These are phyloP conservation scores for Raddia distichophylla DNA, from an alignment of 176 grass and related monocot species.

Conservation along the genomic window DNA sequence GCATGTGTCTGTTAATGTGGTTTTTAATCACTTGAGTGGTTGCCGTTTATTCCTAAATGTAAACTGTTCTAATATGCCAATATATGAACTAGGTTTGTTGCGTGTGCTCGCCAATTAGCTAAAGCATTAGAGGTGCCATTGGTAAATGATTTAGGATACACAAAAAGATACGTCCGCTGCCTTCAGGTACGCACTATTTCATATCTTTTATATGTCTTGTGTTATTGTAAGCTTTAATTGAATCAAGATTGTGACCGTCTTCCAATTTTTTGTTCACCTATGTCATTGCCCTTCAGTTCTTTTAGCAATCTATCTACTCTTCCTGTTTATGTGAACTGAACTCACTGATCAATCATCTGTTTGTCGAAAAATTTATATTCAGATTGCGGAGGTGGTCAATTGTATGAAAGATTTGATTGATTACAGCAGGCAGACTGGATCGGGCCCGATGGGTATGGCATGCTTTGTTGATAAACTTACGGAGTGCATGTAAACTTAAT, in stretches of 20 bases:
- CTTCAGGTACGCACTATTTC: slow-evolving; percentile 66
- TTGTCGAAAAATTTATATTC: slow-evolving; percentile 30
- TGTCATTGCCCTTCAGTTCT: not conserved
- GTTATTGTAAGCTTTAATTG: not conserved
- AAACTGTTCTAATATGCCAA: slow-evolving; percentile 14
- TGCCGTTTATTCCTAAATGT: not conserved
- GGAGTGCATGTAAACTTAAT: not conserved
- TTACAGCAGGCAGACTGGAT: slow-evolving; percentile 73
- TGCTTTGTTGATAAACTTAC: not conserved
- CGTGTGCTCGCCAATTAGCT: slow-evolving; percentile 78
- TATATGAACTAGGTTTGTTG: slow-evolving; percentile 77
- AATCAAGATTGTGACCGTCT: not conserved
- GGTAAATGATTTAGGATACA: slow-evolving; percentile 99
- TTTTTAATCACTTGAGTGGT: slow-evolving; percentile 1
- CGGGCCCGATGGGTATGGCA: slow-evolving; percentile 70
- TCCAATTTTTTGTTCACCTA: not conserved
- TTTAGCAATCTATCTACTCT: slow-evolving; percentile 7
- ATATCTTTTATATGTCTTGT: not conserved
- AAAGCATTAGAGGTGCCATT: slow-evolving; percentile 94
- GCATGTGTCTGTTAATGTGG: not conserved
- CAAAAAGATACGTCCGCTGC: slow-evolving; percentile 97
- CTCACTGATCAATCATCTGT: slow-evolving; percentile 9
- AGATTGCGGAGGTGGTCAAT: slow-evolving; percentile 94
- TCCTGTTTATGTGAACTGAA: slow-evolving; percentile 9
- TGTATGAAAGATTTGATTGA: slow-evolving; percentile 94